These are phyloP conservation scores for Juglanconis juglandina DNA, from an alignment of 2,329 filamentous ascomycete species.

Conservation along the genomic window DNA sequence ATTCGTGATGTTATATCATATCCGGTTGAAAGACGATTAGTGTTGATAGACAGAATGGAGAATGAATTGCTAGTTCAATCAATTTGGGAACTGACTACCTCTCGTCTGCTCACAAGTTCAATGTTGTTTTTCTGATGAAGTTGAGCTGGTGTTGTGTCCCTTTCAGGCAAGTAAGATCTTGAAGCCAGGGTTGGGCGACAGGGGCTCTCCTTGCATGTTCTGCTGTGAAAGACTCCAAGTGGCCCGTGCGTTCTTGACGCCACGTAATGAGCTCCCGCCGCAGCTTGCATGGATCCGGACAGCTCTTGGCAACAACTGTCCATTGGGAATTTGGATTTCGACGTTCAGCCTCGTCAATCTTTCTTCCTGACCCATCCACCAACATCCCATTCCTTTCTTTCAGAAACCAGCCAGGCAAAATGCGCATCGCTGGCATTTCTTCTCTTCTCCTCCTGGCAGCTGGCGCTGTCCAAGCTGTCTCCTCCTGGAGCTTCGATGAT, in stretches of 20 bases:
- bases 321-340: constrained; percentile 4
- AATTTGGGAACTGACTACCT: no score
- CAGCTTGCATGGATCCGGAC: not conserved
- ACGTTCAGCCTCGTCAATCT: constrained; percentile 7
- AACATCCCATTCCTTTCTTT: constrained; percentile 4
- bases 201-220: not conserved
- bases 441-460: constrained; percentile 46
- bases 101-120: no score
- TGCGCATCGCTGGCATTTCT: constrained; percentile 41
- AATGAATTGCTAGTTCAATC: no score
- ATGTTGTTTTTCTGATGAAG: no score
- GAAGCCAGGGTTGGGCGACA: not conserved
- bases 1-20: no score
- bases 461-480: constrained; percentile 49
- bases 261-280: constrained; percentile 16
- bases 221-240: not conserved
- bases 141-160: not conserved
- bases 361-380: not conserved
- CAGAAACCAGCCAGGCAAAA: constrained; percentile 22
- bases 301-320: constrained; percentile 14
- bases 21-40: no score
- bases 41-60: no score
- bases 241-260: constrained; percentile 12
- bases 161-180: not conserved
- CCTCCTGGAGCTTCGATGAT: constrained; percentile 72